phyloP scores from a whole-genome alignment of 306 rosid species.

The Gynostemma pentaphyllum region DNA sequence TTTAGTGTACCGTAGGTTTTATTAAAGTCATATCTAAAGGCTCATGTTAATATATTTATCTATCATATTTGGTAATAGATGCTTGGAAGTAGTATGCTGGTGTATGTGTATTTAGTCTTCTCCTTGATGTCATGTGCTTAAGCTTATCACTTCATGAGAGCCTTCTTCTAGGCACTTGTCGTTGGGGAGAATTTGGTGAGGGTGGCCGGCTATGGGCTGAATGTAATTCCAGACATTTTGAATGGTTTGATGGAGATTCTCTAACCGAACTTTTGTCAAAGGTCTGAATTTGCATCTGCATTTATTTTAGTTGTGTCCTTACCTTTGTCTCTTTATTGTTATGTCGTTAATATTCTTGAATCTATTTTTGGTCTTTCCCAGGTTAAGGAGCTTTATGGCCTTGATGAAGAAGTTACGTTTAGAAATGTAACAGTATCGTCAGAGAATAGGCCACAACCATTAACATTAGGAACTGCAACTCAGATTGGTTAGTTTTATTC shows the following conservation, averaged over 20 bases:
- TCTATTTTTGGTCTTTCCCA: constrained; percentile 19
- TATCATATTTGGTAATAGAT: neutral
- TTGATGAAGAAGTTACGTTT: constrained; percentile 54
- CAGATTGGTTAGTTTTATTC: constrained; percentile 70
- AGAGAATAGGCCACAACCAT: constrained; percentile 58
- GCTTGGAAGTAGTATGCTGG: neutral
- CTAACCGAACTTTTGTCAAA: constrained; percentile 49
- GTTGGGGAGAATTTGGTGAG: constrained; percentile 92
- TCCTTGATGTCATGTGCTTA: neutral
- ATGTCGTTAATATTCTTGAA: neutral
- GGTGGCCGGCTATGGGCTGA: constrained; percentile 97
- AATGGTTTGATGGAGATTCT: constrained; percentile 86
- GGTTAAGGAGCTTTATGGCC: constrained; percentile 92
- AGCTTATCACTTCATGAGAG: neutral
- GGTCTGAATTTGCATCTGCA: constrained; percentile 29
- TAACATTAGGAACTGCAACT: constrained; percentile 78
- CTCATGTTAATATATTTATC: neutral
- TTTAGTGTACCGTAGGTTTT: neutral
- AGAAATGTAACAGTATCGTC: constrained; percentile 65
- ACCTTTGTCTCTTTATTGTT: constrained; percentile 6
- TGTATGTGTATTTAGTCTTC: neutral
- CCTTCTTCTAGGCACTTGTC: constrained; percentile 50
- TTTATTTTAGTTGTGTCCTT: neutral
- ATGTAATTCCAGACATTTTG: constrained; percentile 74
- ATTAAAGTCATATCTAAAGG: neutral